These are phyloP conservation scores for Acanthamoeba triangularis DNA, from an alignment of 208 protist species.

Conservation along the genomic window DNA sequence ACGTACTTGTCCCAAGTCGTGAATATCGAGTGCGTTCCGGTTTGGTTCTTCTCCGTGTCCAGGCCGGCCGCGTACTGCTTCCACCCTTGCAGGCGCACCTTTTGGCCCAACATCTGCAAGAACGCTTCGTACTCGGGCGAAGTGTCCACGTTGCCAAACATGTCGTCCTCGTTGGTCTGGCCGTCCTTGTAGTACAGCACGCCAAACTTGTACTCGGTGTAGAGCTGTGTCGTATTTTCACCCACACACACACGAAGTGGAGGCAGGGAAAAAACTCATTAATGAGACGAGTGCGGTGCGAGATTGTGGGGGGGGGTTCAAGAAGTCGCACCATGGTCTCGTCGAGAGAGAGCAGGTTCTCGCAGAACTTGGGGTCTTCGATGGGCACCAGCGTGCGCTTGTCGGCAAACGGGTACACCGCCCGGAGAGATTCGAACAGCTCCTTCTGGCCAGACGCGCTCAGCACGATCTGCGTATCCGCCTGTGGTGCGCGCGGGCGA, in stretches of 20 bases:
- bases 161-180: constrained; percentile 80
- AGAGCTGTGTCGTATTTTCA: constrained; percentile 29
- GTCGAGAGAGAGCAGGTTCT: constrained; percentile 46
- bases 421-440: constrained; percentile 39
- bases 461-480: constrained; percentile 46
- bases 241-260: not conserved
- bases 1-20: constrained; percentile 54
- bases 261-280: not conserved
- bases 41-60: constrained; percentile 81
- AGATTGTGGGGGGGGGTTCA: not conserved
- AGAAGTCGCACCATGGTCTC: constrained; percentile 7
- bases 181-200: constrained; percentile 81
- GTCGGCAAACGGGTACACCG: constrained; percentile 44
- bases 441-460: constrained; percentile 30
- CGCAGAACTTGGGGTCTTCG: constrained; percentile 52
- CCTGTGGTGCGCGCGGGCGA: not conserved
- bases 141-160: constrained; percentile 82
- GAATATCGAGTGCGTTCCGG: constrained; percentile 82
- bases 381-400: constrained; percentile 29
- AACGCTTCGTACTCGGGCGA: constrained; percentile 81
- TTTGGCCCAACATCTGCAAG: constrained; percentile 78
- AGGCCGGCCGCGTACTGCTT: constrained; percentile 70
- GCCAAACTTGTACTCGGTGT: constrained; percentile 85
- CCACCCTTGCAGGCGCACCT: constrained; percentile 73
- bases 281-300: not conserved